Conservation (phyloP, 2,329 filamentous ascomycete genomes). For the Nemania serpens region DNA sequence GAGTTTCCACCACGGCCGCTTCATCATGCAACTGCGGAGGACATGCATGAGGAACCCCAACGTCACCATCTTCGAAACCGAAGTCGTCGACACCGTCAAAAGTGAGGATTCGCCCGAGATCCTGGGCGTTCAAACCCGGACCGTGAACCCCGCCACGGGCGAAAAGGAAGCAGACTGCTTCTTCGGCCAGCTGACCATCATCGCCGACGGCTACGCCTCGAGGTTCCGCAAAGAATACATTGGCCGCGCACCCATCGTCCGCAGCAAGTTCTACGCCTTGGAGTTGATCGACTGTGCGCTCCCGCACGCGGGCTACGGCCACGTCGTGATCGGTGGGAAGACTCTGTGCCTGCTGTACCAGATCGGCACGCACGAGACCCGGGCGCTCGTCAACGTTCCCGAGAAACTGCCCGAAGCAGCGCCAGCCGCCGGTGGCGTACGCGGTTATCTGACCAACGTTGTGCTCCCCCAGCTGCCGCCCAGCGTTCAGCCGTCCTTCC, state of each 20-base stretch:
- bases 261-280: conserved; percentile 90
- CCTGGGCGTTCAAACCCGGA: conserved; percentile 79
- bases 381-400: conserved; percentile 87
- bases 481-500: conserved; percentile 73
- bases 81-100: conserved; percentile 75
- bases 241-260: conserved; percentile 67
- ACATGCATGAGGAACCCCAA: conserved; percentile 77
- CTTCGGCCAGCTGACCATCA: conserved; percentile 85
- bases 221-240: conserved; percentile 86
- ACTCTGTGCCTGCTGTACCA: conserved; percentile 90
- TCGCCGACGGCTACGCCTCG: conserved; percentile 90
- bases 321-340: conserved; percentile 81
- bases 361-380: conserved; percentile 93
- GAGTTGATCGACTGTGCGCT: conserved; percentile 88
- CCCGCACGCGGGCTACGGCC: conserved; percentile 75
- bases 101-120: conserved; percentile 72
- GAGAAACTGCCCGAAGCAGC: conserved; percentile 75
- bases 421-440: conserved; percentile 77
- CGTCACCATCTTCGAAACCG: conserved; percentile 89
- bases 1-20: conserved; percentile 92
- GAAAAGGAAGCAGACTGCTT: conserved; percentile 72
- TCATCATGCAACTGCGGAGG: conserved; percentile 80
- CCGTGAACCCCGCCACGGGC: conserved; percentile 60
- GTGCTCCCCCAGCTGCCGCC: conserved; percentile 79
- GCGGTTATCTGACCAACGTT: conserved; percentile 78